A percentile compares a stretch with the other conserved stretches of the same genome.
phyloP scores from a whole-genome alignment of 176 grass and related monocot genomes.

The Phoenix dactylifera region DNA sequence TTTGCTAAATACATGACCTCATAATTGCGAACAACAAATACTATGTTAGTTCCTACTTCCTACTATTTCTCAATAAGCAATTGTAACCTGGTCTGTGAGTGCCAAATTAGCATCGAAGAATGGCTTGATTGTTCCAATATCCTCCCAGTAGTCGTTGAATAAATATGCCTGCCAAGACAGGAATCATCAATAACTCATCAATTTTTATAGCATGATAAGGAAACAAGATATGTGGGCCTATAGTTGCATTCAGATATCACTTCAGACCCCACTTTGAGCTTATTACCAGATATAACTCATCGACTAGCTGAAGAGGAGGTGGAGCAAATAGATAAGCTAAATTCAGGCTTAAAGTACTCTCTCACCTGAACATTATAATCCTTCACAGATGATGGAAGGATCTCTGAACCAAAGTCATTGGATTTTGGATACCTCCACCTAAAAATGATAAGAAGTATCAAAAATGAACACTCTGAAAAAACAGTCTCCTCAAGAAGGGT shows the following conservation, averaged over 20 bases:
- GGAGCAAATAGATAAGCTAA: too few species aligned
- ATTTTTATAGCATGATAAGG: neutral
- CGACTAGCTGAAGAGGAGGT: too few species aligned
- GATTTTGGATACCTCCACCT: conserved; percentile 54
- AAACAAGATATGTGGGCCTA: neutral
- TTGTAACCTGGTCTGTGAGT: conserved; percentile 49
- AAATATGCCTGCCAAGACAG: conserved; percentile 38
- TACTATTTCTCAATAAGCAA: neutral
- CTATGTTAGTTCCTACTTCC: too few species aligned
- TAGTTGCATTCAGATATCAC: too few species aligned
- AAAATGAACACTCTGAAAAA: neutral
- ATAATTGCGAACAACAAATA: too few species aligned
- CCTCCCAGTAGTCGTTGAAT: conserved; percentile 72
- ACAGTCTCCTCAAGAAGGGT: too few species aligned
- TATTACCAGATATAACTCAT: too few species aligned
- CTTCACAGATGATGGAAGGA: conserved; percentile 45
- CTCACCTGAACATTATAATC: conserved; percentile 60
- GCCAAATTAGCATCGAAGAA: conserved; percentile 82
- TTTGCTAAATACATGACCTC: too few species aligned
- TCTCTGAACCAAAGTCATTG: conserved; percentile 76
- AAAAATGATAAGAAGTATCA: neutral
- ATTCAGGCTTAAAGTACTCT: neutral
- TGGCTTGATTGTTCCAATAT: conserved; percentile 70
- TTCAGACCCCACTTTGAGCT: too few species aligned
- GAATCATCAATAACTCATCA: neutral